Evolutionary conservation across 148 eudicot species (phyloP), one percentile per base, ranked within the genome.

Genomic region (Vaccinium vitisidaea): DNA sequence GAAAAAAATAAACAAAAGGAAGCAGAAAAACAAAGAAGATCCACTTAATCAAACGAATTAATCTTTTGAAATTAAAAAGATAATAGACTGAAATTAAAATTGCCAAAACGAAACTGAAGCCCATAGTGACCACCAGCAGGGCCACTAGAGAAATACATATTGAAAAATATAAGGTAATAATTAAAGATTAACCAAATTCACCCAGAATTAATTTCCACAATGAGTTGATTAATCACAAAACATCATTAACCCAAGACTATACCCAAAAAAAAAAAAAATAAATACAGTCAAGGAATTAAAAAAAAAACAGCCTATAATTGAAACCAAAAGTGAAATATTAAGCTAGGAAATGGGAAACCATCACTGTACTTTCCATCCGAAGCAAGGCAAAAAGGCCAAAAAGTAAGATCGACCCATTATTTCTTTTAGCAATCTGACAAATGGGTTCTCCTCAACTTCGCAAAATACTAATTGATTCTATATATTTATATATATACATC

Each of bases 331-430:
- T 70, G 75, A 4, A 30, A 36, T 30, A 11, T 25, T 11, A 36
- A 7, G 27, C 74, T 69, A 2, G 13, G 13, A 23, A 36, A 18
- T 32, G 27, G 55, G 50, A 30, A 83, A 4, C 74, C 23, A 4
- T 11, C 50, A 54, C 8, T 23, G 36, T 53, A 36, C 46, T 25
- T 8, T 52, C 54, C 74, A n/a, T 12, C 53, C 1, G 2, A 56
- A 81, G 70, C 6, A 61, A 58, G 19, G 25, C 8, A 43, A 83
- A 70, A 30, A 16, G 10, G 46, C 9, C 25, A 80, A 69, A 82
- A 79, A 32, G 46, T 77, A 85, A 87, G 81, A 82, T 75, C 83
- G 27, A 88, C 86, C 91, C 84, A 81, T 78, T 43, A 91, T 65
- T 86, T 69, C 27, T 73, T 80, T 63, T 6, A 67, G 39, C 54